Evolutionary conservation across 495 filamentous ascomycete genomes (phyloP).

Genomic region (Penicillium verhagenii): DNA sequence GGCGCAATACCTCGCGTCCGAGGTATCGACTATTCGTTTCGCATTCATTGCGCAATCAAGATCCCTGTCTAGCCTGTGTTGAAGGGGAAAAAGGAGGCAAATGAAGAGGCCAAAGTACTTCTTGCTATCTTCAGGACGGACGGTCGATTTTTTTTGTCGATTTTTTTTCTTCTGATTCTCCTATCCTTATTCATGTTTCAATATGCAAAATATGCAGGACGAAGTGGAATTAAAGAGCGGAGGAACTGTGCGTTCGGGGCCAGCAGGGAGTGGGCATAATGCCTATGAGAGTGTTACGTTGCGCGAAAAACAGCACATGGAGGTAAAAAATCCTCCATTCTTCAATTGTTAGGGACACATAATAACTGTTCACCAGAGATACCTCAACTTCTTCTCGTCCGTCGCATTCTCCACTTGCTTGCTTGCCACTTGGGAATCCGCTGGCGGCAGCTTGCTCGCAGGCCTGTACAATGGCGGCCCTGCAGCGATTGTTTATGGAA

Average conservation of each 20-base stretch:
- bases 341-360: conserved; percentile 1
- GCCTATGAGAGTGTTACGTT: conserved; percentile 13
- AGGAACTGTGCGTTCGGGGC: conserved; percentile 18
- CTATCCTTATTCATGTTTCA: not conserved
- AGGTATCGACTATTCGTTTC: conserved; percentile 9
- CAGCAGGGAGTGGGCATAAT: conserved; percentile 11
- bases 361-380: conserved; percentile 22
- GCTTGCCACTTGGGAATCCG: conserved; percentile 37
- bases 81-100: conserved; percentile 4
- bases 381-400: conserved; percentile 35
- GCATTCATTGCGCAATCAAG: conserved; percentile 9
- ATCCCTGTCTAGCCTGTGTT: conserved; percentile 12
- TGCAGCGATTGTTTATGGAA: conserved; percentile 29
- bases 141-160: too few species aligned
- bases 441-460: conserved; percentile 25
- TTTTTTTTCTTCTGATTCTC: not conserved
- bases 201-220: conserved; percentile 25
- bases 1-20: conserved; percentile 6
- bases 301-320: not conserved
- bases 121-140: not conserved
- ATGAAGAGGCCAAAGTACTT: not conserved
- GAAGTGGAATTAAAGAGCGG: conserved; percentile 25
- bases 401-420: conserved; percentile 33
- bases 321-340: conserved; percentile 1
- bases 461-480: conserved; percentile 33